Evolutionary conservation across 2,329 filamentous ascomycete species (phyloP), one percentile per base, ranked within the genome.

Genomic region (Venturia pyrina): DNA sequence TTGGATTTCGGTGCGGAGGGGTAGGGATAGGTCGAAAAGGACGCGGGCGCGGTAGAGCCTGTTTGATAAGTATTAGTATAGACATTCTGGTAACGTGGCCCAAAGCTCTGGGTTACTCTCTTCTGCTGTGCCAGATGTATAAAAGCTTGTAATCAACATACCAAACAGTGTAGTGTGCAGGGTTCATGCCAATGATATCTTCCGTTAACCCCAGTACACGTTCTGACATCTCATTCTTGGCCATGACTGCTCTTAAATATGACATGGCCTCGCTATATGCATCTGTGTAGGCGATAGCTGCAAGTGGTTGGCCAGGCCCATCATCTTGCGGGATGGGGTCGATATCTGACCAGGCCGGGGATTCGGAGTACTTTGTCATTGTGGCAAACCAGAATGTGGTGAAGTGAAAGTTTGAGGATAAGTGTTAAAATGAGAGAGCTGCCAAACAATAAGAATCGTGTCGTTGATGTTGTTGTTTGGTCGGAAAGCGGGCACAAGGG

Each of bases 121-220:
- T 19, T 37, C 2, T n/a, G n/a, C 7, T 10, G 28, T 59, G 19
- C 40, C n/a, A n/a, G 37, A 40, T 3, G 1, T 11, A 40, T 40
- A 11, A 5, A 40, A 40, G 37, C 7, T 40, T 40, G 40, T 28
- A 15, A 40, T 28, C 24, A 32, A 73, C 78, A 68, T 73, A 85
- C 95, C 95, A 99, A 68, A 98, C 93, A 19, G 95, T 99, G 79
- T 99, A 99, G 80, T 99, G 95, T 0, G 95, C 93, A 19, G 95
- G 90, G 77, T 99, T 99, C 84, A 97, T 87, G 67, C 82, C 81
- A 74, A 99, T 98, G 73, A 99, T 87, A 76, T 93, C 87, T 74
- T 92, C 89, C 5, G 95, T 99, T 68, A 99, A 85, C 41, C 82
- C 83, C 56, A 99, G 83, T 44, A 87, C 89, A 61, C 95, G 85